Evolutionary conservation across 495 filamentous ascomycete species (phyloP).

Genomic region (Penicillium odoratum): DNA sequence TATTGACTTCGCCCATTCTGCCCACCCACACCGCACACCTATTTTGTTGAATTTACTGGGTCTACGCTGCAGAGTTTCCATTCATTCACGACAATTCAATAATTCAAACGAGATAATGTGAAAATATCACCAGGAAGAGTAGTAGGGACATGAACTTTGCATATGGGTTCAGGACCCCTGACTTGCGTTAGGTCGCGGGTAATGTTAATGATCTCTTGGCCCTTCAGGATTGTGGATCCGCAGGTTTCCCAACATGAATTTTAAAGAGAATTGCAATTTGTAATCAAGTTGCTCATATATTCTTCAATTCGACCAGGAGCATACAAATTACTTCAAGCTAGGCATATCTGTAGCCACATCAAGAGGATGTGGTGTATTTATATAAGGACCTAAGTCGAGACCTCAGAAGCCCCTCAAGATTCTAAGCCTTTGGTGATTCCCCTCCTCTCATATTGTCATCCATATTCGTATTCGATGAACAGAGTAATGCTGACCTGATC

Average conservation of each 20-base stretch:
- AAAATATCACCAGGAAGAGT: neutral
- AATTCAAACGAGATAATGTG: neutral
- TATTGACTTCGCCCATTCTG: neutral
- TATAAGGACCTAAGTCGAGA: too few species aligned
- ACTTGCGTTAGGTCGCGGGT: neutral
- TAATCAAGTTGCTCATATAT: too few species aligned
- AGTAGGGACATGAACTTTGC: neutral
- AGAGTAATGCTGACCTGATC: too few species aligned
- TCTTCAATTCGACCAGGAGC: too few species aligned
- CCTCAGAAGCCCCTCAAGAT: too few species aligned
- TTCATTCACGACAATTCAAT: neutral
- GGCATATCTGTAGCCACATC: too few species aligned
- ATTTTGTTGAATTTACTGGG: neutral
- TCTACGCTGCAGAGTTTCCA: neutral
- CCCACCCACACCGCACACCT: neutral
- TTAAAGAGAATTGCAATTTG: too few species aligned
- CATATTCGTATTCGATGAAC: too few species aligned
- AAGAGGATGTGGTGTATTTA: too few species aligned
- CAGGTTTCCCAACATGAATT: neutral
- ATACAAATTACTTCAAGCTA: too few species aligned
- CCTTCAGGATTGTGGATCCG: neutral
- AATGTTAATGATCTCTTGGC: neutral
- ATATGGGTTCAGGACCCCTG: neutral
- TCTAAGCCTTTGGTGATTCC: too few species aligned
- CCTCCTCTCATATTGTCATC: too few species aligned